These are phyloP conservation scores for Geotrichum aggregatum DNA, from an alignment of 1,139 yeast species.

Conservation along the genomic window DNA sequence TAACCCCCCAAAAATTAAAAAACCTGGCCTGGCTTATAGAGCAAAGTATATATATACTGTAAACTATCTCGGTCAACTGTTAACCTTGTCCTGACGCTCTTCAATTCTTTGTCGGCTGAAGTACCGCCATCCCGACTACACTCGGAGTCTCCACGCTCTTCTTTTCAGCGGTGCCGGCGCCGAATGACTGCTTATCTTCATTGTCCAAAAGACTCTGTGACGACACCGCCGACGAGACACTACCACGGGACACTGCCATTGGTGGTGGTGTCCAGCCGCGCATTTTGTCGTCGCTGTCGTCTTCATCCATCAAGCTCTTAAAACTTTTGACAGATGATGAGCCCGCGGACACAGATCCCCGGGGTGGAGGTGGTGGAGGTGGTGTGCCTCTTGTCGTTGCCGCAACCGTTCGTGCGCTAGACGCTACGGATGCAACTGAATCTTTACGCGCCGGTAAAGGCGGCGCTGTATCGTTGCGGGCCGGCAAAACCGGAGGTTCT, in stretches of 20 bases:
- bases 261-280: conserved; percentile 21
- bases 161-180: conserved; percentile 4
- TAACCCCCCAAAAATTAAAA: too few relatives aligned
- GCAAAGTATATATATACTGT: too few relatives aligned
- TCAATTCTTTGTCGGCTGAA: conserved; percentile 14
- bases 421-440: conserved; percentile 2
- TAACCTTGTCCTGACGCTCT: too few relatives aligned
- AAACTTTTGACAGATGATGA: not conserved
- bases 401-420: not conserved
- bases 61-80: too few relatives aligned
- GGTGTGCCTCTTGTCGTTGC: conserved; percentile 6
- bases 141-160: too few relatives aligned
- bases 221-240: conserved; percentile 3
- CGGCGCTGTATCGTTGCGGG: conserved; percentile 8
- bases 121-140: conserved; percentile 12
- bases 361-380: conserved; percentile 17
- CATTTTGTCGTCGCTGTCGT: conserved; percentile 8
- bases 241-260: conserved; percentile 8
- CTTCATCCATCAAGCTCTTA: conserved; percentile 14
- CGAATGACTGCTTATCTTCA: too few relatives aligned
- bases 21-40: too few relatives aligned
- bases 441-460: conserved; percentile 18
- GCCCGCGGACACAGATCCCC: not conserved
- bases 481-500: conserved; percentile 15
- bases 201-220: conserved; percentile 20